Conservation (phyloP, 768 basidiomycete species). For the Fistulinella prunicolor region DNA sequence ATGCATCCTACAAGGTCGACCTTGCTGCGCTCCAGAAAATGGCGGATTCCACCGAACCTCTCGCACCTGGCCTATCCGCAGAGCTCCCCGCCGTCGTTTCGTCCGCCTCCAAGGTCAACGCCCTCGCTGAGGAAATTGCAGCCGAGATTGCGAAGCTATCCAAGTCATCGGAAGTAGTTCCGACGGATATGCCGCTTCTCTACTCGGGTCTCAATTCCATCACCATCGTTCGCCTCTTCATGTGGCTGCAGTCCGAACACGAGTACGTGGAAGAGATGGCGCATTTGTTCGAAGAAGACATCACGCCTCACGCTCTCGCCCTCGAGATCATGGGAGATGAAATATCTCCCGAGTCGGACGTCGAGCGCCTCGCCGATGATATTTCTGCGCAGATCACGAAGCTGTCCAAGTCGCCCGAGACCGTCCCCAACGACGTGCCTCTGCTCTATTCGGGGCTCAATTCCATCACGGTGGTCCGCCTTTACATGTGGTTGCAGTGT, state of each 20-base stretch:
- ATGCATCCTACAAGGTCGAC: constrained; percentile 31
- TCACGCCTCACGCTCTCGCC: constrained; percentile 30
- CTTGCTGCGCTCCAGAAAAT: constrained; percentile 27
- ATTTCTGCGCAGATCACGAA: constrained; percentile 33
- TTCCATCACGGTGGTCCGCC: constrained; percentile 26
- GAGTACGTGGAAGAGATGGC: constrained; percentile 31
- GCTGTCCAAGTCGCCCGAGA: constrained; percentile 28
- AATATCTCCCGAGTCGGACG: neutral
- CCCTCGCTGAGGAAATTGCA: constrained; percentile 34
- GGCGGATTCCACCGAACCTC: constrained; percentile 15
- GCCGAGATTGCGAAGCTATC: constrained; percentile 31
- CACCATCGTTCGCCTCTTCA: constrained; percentile 28
- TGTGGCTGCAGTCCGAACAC: constrained; percentile 34
- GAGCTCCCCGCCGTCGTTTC: constrained; percentile 3
- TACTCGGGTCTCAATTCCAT: constrained; percentile 33
- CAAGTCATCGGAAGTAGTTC: constrained; percentile 25
- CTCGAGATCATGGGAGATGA: constrained; percentile 26
- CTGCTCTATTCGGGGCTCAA: constrained; percentile 34
- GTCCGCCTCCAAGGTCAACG: constrained; percentile 11
- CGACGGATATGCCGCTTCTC: constrained; percentile 31
- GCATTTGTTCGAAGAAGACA: constrained; percentile 31
- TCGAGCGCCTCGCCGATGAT: constrained; percentile 23
- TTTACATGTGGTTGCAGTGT: constrained; percentile 33
- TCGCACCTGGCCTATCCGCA: constrained; percentile 17
- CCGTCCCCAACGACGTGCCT: constrained; percentile 33